These are phyloP conservation scores for Ustilago cynodontis DNA, from an alignment of 1,284 basidiomycete species.

Conservation along the genomic window DNA sequence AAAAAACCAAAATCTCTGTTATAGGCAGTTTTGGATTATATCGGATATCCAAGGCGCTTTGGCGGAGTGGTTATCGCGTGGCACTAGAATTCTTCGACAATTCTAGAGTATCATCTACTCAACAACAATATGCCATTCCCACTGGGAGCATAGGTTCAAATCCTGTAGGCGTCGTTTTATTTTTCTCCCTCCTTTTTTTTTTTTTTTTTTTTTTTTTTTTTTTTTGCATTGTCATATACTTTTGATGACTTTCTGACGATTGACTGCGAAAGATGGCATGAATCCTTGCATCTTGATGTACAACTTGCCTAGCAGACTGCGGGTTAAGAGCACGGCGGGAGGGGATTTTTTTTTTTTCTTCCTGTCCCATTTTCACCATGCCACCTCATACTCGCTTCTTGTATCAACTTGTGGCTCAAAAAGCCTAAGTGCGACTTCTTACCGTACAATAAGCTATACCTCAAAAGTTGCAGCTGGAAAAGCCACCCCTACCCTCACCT, in stretches of 20 bases:
- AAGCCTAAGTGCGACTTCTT: too few species aligned
- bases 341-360: background rate
- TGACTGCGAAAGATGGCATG: too few species aligned
- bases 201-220: constrained; percentile 13
- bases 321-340: too few species aligned
- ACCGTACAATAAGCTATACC: background rate
- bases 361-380: background rate
- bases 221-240: background rate
- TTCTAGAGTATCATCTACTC: constrained; percentile 40
- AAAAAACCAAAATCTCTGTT: too few species aligned
- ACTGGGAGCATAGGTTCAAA: constrained; percentile 58
- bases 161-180: constrained; percentile 47
- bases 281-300: too few species aligned
- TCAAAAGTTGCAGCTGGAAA: background rate
- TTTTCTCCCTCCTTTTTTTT: constrained; percentile 16
- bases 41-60: constrained; percentile 29
- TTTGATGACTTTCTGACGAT: too few species aligned
- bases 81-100: constrained; percentile 40
- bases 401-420: too few species aligned
- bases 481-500: background rate
- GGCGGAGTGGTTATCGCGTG: constrained; percentile 59
- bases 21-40: background rate
- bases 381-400: background rate
- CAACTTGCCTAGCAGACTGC: too few species aligned
- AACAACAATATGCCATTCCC: constrained; percentile 50